Percentiles rank a stretch among this genome's conserved stretches.
These are phyloP conservation scores for Sarcodon sp. DNA, from an alignment of 768 basidiomycete genomes.

Conservation along the genomic window DNA sequence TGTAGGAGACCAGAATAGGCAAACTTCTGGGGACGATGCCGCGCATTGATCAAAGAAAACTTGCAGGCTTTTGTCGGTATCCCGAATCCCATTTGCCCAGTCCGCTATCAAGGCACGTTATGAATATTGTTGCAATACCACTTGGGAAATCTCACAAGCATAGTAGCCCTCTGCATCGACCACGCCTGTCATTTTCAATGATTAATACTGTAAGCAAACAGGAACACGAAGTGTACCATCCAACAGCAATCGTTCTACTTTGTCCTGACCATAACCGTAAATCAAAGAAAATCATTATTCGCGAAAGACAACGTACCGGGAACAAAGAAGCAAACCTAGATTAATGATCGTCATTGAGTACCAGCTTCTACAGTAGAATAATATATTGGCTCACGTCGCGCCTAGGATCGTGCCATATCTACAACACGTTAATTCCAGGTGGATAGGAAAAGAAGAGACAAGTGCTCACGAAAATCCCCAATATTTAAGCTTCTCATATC, in stretches of 20 bases:
- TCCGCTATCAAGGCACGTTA: neutral
- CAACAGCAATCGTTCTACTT: slow-evolving; percentile 19
- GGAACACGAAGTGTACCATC: slow-evolving; percentile 6
- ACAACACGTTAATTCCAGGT: neutral
- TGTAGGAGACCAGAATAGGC: slow-evolving; percentile 6
- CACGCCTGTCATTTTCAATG: slow-evolving; percentile 7
- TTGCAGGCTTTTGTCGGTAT: slow-evolving; percentile 7
- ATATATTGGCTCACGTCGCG: slow-evolving; percentile 5
- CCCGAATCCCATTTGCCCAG: slow-evolving; percentile 5
- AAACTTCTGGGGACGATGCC: slow-evolving; percentile 3
- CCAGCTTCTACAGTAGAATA: neutral
- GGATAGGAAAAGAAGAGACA: neutral
- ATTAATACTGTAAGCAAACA: no score
- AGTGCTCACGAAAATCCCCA: slow-evolving; percentile 5
- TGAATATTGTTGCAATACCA: neutral
- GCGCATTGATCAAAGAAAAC: slow-evolving; percentile 3
- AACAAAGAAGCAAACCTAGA: slow-evolving; percentile 2
- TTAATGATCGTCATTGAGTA: no score
- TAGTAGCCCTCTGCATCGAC: slow-evolving; percentile 10
- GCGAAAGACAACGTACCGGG: slow-evolving; percentile 3
- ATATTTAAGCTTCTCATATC: slow-evolving; percentile 9
- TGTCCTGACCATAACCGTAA: slow-evolving; percentile 6
- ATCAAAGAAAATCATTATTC: no score
- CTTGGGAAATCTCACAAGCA: slow-evolving; percentile 4
- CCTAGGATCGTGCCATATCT: slow-evolving; percentile 7